These are phyloP conservation scores for Cichorium intybus DNA, from an alignment of 140 eudicot species.

Conservation along the genomic window DNA sequence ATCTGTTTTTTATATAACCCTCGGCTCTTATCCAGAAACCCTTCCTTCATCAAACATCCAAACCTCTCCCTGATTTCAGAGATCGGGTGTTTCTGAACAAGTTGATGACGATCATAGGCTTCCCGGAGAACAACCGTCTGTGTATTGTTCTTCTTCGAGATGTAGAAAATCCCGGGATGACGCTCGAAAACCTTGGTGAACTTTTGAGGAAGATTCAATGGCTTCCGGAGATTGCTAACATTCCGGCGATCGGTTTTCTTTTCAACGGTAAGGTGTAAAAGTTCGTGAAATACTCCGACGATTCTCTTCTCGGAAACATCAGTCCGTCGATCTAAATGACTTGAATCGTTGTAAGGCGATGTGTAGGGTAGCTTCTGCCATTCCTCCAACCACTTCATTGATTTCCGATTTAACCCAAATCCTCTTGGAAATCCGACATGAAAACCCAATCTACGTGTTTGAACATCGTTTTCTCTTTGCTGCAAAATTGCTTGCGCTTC, in stretches of 20 bases:
- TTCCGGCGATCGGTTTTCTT: neutral
- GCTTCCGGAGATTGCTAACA: conserved; percentile 8
- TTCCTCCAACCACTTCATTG: conserved; percentile 56
- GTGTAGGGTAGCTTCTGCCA: conserved; percentile 75
- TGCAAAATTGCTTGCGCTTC: conserved; percentile 20
- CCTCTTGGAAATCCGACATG: conserved; percentile 62
- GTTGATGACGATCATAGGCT: conserved; percentile 31
- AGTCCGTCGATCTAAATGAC: conserved; percentile 65
- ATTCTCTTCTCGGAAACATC: conserved; percentile 46
- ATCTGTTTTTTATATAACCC: conserved; percentile 43
- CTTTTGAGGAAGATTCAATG: conserved; percentile 58
- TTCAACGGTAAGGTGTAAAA: neutral
- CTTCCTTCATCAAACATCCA: conserved; percentile 19
- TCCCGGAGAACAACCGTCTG: conserved; percentile 65
- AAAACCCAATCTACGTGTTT: conserved; percentile 29
- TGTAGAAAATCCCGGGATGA: conserved; percentile 71
- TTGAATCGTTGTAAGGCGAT: conserved; percentile 54
- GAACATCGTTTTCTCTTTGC: neutral
- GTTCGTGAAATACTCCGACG: neutral
- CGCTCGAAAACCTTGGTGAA: conserved; percentile 74
- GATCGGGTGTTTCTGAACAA: neutral
- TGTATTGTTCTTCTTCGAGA: conserved; percentile 51
- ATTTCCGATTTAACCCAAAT: conserved; percentile 57
- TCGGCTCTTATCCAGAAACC: conserved; percentile 49
- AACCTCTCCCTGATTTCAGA: conserved; percentile 6